phyloP scores from a whole-genome alignment of 1,139 yeast genomes.

The Trichomonascaceae sp. region DNA sequence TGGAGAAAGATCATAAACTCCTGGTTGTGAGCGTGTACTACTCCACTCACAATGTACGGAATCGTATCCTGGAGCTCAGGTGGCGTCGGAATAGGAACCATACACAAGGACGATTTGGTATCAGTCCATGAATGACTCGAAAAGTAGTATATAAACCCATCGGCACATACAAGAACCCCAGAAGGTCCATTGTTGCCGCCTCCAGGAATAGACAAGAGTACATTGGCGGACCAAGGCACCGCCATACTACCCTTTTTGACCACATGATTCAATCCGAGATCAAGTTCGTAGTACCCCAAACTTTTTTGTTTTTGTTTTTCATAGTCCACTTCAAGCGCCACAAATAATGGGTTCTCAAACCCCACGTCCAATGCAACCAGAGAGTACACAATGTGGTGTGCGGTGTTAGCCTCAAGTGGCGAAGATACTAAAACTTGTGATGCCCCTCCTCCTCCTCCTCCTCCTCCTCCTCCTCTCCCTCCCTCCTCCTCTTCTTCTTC shows the following conservation, averaged over 20 bases:
- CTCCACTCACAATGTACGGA: not conserved
- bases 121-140: too few relatives aligned
- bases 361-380: slow-evolving; percentile 58
- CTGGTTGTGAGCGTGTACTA: not conserved
- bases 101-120: too few relatives aligned
- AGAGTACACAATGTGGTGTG: slow-evolving; percentile 40
- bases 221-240: slow-evolving; percentile 31
- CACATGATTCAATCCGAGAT: slow-evolving; percentile 72
- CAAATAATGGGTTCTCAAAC: slow-evolving; percentile 73
- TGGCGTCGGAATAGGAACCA: too few relatives aligned
- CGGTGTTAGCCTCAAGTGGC: slow-evolving; percentile 56
- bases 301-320: slow-evolving; percentile 17
- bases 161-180: slow-evolving; percentile 42
- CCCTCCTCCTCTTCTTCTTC: too few relatives aligned
- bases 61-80: too few relatives aligned
- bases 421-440: slow-evolving; percentile 41
- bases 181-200: slow-evolving; percentile 49
- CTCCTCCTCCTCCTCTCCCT: too few relatives aligned
- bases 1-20: not conserved
- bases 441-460: too few relatives aligned
- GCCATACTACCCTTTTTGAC: slow-evolving; percentile 36
- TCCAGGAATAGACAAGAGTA: slow-evolving; percentile 35
- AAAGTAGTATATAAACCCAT: slow-evolving; percentile 32
- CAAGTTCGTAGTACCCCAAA: slow-evolving; percentile 65
- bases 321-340: slow-evolving; percentile 61